Conservation (phyloP, 164 flowering plant genomes). For the Vitis cinerea region DNA sequence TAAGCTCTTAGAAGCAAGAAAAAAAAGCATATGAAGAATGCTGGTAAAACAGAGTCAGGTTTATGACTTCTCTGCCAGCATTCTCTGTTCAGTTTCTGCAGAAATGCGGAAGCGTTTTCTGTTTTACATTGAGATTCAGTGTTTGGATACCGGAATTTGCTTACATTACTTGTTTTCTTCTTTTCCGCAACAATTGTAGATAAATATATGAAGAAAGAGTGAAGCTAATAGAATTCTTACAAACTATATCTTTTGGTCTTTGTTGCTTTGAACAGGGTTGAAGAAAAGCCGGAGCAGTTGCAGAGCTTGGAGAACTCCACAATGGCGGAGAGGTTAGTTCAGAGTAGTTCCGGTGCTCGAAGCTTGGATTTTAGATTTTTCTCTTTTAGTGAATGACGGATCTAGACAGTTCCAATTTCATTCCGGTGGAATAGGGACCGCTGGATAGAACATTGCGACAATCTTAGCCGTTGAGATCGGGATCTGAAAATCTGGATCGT, state of each 20-base stretch:
- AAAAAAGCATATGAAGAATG: too few species aligned
- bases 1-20: too few species aligned
- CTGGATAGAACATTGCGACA: neutral
- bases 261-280: constrained; percentile 8
- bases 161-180: too few species aligned
- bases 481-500: constrained; percentile 18
- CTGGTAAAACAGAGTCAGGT: too few species aligned
- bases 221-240: neutral
- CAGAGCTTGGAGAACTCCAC: constrained; percentile 39
- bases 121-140: too few species aligned
- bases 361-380: neutral
- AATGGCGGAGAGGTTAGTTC: constrained; percentile 45
- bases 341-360: neutral
- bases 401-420: neutral
- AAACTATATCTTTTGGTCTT: neutral
- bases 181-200: neutral
- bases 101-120: too few species aligned
- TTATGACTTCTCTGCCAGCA: too few species aligned
- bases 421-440: neutral
- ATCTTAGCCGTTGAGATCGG: constrained; percentile 7
- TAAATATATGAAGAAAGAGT: neutral
- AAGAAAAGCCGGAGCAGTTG: constrained; percentile 18
- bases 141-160: too few species aligned
- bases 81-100: too few species aligned
- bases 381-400: too few species aligned